Base-by-base conservation (phyloP, 2,329 filamentous ascomycete genomes). In the Microdochium trichocladiopsis region DNA sequence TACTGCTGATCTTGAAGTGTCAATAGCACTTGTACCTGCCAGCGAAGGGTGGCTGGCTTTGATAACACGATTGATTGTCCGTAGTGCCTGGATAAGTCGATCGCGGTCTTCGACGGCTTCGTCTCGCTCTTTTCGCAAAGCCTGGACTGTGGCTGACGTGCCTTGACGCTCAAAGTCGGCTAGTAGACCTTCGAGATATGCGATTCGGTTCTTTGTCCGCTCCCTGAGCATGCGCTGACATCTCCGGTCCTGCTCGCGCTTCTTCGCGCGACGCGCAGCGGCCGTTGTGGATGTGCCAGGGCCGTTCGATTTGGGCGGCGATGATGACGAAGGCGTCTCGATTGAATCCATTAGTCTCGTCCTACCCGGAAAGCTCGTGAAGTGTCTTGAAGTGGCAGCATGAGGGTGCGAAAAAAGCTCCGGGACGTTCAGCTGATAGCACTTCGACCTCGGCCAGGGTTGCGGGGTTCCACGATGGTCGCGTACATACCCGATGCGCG, bases 81-180 rank as follows among this genome's bases (percentile, higher is more conserved):
- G 25, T 48, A 47, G 53, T 47, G 12, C 51, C 45, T 2, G 53
- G 53, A 11, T 25, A 50, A 9, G 51, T n/a, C 48, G 48, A 18
- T 49, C 48, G 16, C 48, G 24, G 11, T 49, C 48, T 16, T 25
- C 31, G 48, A 36, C 31, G 25, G 31, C 48, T 12, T 28, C 48
- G 25, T 49, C 18, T 5, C 25, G 31, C 24, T 31, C 25, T n/a
- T 33, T 31, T 24, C n/a, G 25, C 48, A 49, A 12, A 4, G 25
- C 21, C 18, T 49, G 24, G 10, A 49, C 16, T 9, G 24, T 14
- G 24, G 25, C 48, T 5, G 24, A 33, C 16, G 25, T 31, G 48
- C 31, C 48, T 22, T 49, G n/a, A 14, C 25, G 18, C 48, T 36
- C 18, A 12, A 47, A 25, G 11, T 47, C 45, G 22, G 22, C 45